A percentile compares a stretch with the other conserved stretches of the same genome.
Evolutionary conservation across 768 basidiomycete genomes (phyloP).

Genomic region (Mycena olivaceomarginata): DNA sequence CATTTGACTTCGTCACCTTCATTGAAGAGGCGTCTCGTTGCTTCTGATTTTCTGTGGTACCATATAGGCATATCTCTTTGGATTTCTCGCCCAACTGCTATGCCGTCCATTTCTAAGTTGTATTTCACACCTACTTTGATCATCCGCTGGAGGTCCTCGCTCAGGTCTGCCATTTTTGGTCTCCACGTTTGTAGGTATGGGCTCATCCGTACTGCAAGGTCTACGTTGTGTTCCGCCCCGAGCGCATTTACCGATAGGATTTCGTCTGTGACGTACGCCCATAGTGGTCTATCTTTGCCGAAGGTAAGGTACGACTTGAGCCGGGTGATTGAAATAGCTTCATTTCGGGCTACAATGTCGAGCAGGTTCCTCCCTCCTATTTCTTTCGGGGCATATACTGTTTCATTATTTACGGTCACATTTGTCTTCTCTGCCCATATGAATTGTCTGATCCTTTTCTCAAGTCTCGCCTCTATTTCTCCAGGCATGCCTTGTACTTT

Average conservation of each 20-base stretch:
- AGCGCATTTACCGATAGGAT: neutral
- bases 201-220: neutral
- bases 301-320: neutral
- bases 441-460: neutral
- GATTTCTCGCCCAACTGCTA: neutral
- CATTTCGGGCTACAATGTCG: no score
- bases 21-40: neutral
- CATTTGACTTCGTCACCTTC: neutral
- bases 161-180: neutral
- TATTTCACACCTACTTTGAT: no score
- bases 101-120: no score
- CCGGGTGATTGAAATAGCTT: neutral
- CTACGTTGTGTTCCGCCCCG: neutral
- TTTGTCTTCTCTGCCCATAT: neutral
- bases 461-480: neutral
- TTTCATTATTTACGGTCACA: neutral
- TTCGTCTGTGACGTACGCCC: neutral
- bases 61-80: neutral
- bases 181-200: neutral
- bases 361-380: neutral
- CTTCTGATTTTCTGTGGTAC: neutral
- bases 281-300: neutral
- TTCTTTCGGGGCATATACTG: neutral
- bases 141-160: no score
- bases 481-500: neutral